Conservation (phyloP, 2,329 filamentous ascomycete species). For the Herpotrichia juniperi region DNA sequence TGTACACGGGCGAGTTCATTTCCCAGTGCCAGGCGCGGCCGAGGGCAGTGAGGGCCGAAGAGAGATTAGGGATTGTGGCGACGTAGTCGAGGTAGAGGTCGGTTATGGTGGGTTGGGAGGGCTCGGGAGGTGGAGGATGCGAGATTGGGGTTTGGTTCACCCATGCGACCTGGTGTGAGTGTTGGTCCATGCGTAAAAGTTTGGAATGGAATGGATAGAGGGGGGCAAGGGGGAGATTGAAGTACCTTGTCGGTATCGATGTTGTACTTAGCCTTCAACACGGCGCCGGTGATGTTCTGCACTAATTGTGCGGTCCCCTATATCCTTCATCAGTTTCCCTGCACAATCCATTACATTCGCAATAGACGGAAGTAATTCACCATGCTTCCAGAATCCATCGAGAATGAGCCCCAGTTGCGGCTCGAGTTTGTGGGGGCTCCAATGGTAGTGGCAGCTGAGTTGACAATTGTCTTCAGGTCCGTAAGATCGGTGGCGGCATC, state of each 20-base stretch:
- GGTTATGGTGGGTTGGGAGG: constrained; percentile 12
- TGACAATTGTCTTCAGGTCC: constrained; percentile 34
- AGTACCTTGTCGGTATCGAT: constrained; percentile 38
- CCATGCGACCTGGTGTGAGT: constrained; percentile 4
- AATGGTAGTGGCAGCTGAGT: constrained; percentile 34
- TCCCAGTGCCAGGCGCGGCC: constrained; percentile 45
- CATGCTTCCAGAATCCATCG: constrained; percentile 9
- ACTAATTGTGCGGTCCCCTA: constrained; percentile 40
- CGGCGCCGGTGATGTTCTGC: constrained; percentile 38
- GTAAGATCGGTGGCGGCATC: constrained; percentile 32
- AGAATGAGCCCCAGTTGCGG: constrained; percentile 31
- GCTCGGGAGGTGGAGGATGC: not conserved
- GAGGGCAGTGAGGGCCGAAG: constrained; percentile 34
- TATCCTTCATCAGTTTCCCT: not conserved
- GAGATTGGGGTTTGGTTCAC: constrained; percentile 8
- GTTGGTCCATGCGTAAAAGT: constrained; percentile 9
- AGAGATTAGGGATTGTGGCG: constrained; percentile 27
- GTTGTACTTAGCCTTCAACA: constrained; percentile 37
- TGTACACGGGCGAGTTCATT: constrained; percentile 41
- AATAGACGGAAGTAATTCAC: not conserved
- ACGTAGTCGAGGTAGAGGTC: constrained; percentile 38
- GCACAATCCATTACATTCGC: not conserved
- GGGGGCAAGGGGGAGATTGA: constrained; percentile 13
- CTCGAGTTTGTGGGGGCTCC: constrained; percentile 33
- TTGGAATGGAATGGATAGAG: constrained; percentile 3